Percentiles rank a stretch among this genome's conserved stretches.
phyloP scores from a whole-genome alignment of 129 eudicot genomes.

The Pseudognaphalium luteoalbum region DNA sequence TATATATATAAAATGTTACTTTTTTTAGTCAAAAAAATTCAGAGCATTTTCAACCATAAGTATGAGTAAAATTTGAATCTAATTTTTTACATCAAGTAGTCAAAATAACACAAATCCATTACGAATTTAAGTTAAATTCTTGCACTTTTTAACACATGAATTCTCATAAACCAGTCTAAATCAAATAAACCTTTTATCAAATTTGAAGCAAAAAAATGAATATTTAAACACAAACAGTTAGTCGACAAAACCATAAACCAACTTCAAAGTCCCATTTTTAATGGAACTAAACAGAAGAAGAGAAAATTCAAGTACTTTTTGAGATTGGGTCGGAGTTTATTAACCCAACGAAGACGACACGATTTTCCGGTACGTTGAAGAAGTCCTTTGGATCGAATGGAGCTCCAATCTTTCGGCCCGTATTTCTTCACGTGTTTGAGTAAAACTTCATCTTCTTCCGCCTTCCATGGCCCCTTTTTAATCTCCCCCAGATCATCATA shows the following conservation, averaged over 20 bases:
- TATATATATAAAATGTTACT: too few species aligned
- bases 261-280: not conserved
- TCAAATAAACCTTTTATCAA: too few species aligned
- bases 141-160: not conserved
- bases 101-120: not conserved
- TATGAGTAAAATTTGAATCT: not conserved
- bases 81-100: not conserved
- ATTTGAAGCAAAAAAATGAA: too few species aligned
- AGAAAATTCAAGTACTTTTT: slow-evolving; percentile 45
- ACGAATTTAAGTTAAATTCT: not conserved
- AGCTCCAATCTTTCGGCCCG: slow-evolving; percentile 93
- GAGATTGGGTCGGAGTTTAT: slow-evolving; percentile 85
- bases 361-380: slow-evolving; percentile 81
- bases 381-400: slow-evolving; percentile 97
- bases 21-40: not conserved
- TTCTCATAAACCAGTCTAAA: not conserved
- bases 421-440: slow-evolving; percentile 61
- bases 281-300: not conserved
- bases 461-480: slow-evolving; percentile 87
- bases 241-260: not conserved
- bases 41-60: not conserved
- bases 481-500: slow-evolving; percentile 50
- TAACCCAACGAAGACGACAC: slow-evolving; percentile 96
- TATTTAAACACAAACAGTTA: not conserved
- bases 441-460: slow-evolving; percentile 77